Base-by-base conservation (phyloP, 352 stramenopile species). In the Pythium guiyangense region DNA sequence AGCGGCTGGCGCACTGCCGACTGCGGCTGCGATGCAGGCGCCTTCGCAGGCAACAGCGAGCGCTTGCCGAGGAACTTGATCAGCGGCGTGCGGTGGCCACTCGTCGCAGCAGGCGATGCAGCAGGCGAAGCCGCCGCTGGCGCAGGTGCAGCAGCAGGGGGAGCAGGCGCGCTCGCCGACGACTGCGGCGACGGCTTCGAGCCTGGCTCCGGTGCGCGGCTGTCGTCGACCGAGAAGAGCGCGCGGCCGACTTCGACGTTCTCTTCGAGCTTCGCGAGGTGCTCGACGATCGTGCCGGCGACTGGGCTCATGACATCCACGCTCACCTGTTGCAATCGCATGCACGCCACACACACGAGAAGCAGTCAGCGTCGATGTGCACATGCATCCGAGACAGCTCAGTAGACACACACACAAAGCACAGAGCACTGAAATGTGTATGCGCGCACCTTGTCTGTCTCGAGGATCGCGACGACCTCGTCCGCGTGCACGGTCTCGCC, bases 381-480 rank as follows among this genome's bases (percentile, higher is more conserved):
- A 37, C 31, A 37, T 12, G 4, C 31, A 37, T 37, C 29, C 8
- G 29, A 34, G 31, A 0, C 4, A 37, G 31, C 1, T 9, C 9
- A 12, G 12, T 9, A 11, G 31, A 11, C 6, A 37, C 31, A 37
- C 12, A 11, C 1, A 9, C 4, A n/a, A 31, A 15, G 20, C 43
- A 48, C 9, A 26, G n/a, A 46, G 42, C 8, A 25, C 6, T 25
- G 17, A 3, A 6, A 25, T 46, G 17, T 46, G 25, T 14, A 34
- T 37, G n/a, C n/a, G 17, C 74, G 67, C 17, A 99, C 97, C 82
- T 99, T 99, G 70, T 99, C 97, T 1, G 97, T 99, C 82, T 99
- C 97, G 27, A 99, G 80, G 49, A 99, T 87, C n/a, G 97, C 83
- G 14, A 99, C 90, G 34, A 99, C 96, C 48, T 99, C 96, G 77